A percentile compares a stretch with the other conserved stretches of the same genome.
Evolutionary conservation across 148 eudicot genomes (phyloP).

Genomic region (Arbutus unedo): DNA sequence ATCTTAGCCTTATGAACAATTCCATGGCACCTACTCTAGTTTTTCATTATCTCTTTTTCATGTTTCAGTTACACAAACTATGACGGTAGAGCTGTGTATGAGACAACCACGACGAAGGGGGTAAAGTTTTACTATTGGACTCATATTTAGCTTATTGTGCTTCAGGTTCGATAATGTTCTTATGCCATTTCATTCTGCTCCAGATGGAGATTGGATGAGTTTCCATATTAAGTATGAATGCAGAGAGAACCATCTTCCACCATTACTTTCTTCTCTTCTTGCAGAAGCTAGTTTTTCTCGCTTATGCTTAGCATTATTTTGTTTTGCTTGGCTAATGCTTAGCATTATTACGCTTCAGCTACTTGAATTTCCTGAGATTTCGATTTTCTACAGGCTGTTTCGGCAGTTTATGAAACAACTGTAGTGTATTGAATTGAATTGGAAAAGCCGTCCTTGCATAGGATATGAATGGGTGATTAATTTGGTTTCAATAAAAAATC

Average conservation of each 20-base stretch:
- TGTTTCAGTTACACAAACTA: conserved; percentile 42
- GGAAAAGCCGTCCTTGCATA: background rate
- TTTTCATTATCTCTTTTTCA: conserved; percentile 19
- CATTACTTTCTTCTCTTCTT: background rate
- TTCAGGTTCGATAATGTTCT: background rate
- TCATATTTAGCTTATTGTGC: background rate
- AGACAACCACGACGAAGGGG: conserved; percentile 26
- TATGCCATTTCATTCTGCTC: background rate
- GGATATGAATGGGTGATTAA: background rate
- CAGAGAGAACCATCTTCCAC: background rate
- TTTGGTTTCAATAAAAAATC: background rate
- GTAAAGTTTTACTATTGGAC: conserved; percentile 26
- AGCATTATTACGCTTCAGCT: background rate
- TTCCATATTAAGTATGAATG: background rate
- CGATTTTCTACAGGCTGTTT: background rate
- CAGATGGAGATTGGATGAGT: background rate
- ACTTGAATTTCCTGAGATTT: background rate
- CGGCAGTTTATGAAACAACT: background rate
- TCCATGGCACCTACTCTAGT: conserved; percentile 13
- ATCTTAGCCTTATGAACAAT: conserved; percentile 12
- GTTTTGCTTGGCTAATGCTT: too few species aligned
- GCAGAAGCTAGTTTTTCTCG: background rate
- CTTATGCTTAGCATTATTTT: too few species aligned
- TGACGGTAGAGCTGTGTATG: conserved; percentile 45
- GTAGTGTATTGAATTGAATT: background rate